Base-by-base conservation (phyloP, 2,329 filamentous ascomycete genomes). In the Aspergillus nomiae region DNA sequence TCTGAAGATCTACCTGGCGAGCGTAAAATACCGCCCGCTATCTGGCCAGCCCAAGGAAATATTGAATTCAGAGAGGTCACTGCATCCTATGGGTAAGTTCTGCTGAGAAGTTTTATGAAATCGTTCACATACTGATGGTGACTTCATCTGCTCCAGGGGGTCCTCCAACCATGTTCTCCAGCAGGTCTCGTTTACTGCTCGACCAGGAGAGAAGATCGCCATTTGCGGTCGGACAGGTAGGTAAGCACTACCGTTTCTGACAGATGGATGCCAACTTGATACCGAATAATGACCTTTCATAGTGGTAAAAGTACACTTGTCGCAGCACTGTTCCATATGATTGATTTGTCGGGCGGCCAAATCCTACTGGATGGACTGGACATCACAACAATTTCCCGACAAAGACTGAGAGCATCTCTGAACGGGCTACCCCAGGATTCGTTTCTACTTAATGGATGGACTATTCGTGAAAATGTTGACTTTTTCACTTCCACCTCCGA, bases 121-220 rank as follows among this genome's bases (percentile, higher is more conserved):
- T 24, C 21, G 21, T 24, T 24, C 21, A 24, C 21, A 24, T 24
- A 24, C 21, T 24, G 21, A 24, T 24, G 21, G 21, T 24, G 21
- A 24, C 21, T 24, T 24, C 21, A 24, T 24, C 21, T 24, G 21
- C 21, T 24, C 21, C 21, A 24, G 21, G 21, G 2, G 21, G 21
- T 19, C 5, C 9, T 43, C 38, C 38, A 43, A 19, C 12, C 34
- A 43, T 43, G 14, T 5, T 14, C 38, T 43, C 14, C 68, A 70
- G 34, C 56, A 69, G 9, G 58, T 76, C 26, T 65, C 63, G 36
- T 58, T 77, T 10, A 60, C 56, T 1, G 70, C 77, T 19, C 57
- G 56, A 24, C 59, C 67, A 0, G 69, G 71, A 11, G 70, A 76
- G 63, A 76, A 76, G 48, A 45, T 76, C n/a, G 75, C 70, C 1